Conservation (phyloP, 768 basidiomycete genomes). For the Mycena capillaripes region DNA sequence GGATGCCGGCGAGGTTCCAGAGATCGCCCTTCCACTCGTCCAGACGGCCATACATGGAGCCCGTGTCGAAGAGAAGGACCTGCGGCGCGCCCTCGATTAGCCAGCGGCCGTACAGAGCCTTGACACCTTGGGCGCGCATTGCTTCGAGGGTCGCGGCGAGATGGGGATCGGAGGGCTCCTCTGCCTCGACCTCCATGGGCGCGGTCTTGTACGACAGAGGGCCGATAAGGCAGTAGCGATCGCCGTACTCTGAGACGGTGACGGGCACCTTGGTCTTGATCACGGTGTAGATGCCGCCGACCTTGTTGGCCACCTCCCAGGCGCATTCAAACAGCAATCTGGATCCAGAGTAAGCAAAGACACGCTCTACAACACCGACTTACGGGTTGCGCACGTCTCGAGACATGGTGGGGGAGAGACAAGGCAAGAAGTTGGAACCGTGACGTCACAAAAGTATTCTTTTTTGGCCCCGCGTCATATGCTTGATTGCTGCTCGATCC, state of each 20-base stretch:
- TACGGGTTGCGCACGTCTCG: slow-evolving; percentile 83
- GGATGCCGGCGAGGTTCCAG: slow-evolving; percentile 98
- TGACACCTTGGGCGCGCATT: slow-evolving; percentile 93
- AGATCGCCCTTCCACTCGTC: slow-evolving; percentile 99
- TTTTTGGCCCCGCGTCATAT: no score
- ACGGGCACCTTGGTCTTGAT: slow-evolving; percentile 99
- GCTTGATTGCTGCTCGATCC: no score
- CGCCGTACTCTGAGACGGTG: slow-evolving; percentile 95
- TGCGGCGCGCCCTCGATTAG: slow-evolving; percentile 97
- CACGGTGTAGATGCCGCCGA: slow-evolving; percentile 99
- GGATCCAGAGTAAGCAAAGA: neutral
- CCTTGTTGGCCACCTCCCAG: slow-evolving; percentile 99
- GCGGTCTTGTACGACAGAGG: slow-evolving; percentile 99
- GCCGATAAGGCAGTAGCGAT: slow-evolving; percentile 95
- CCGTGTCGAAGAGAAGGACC: slow-evolving; percentile 96
- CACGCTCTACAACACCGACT: neutral
- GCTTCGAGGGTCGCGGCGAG: slow-evolving; percentile 80
- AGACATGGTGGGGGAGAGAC: slow-evolving; percentile 40
- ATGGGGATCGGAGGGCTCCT: slow-evolving; percentile 88
- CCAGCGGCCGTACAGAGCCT: slow-evolving; percentile 97
- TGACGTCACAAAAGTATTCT: slow-evolving; percentile 5
- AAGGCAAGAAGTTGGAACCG: neutral
- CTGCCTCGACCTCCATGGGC: slow-evolving; percentile 97
- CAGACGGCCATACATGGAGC: slow-evolving; percentile 85
- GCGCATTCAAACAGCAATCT: slow-evolving; percentile 91